phyloP scores from a whole-genome alignment of 768 basidiomycete species.

The Albatrellus ellisii region DNA sequence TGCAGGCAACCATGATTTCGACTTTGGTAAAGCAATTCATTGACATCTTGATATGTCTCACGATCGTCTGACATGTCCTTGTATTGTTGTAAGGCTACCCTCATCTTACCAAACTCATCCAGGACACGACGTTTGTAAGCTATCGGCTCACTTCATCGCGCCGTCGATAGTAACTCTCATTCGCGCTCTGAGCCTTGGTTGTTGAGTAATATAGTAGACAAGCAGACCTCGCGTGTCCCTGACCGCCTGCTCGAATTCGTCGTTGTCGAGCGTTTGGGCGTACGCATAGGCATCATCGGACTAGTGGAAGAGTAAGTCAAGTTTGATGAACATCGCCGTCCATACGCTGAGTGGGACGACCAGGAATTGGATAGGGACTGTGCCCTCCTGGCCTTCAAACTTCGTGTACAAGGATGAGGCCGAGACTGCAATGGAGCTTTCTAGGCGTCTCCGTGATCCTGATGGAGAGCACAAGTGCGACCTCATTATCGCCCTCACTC shows the following conservation, averaged over 20 bases:
- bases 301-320: slow-evolving; percentile 66
- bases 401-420: slow-evolving; percentile 72
- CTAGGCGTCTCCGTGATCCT: slow-evolving; percentile 58
- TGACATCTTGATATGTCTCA: background rate
- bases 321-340: background rate
- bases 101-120: slow-evolving; percentile 51
- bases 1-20: slow-evolving; percentile 86
- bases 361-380: slow-evolving; percentile 87
- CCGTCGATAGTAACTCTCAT: background rate
- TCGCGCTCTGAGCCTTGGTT: slow-evolving; percentile 59
- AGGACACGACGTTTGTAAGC: slow-evolving; percentile 64
- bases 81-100: slow-evolving; percentile 33
- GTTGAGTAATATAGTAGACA: slow-evolving; percentile 76
- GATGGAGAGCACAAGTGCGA: slow-evolving; percentile 60
- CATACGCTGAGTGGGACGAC: background rate
- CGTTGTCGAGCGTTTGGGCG: slow-evolving; percentile 55
- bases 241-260: slow-evolving; percentile 44
- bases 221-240: slow-evolving; percentile 47
- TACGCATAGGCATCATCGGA: slow-evolving; percentile 72
- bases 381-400: slow-evolving; percentile 73
- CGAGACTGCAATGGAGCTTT: slow-evolving; percentile 59
- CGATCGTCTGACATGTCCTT: background rate
- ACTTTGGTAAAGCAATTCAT: slow-evolving; percentile 43
- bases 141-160: background rate
- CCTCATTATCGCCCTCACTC: slow-evolving; percentile 76